phyloP scores from a whole-genome alignment of 2,329 filamentous ascomycete genomes.

The Macrophomina tecta region DNA sequence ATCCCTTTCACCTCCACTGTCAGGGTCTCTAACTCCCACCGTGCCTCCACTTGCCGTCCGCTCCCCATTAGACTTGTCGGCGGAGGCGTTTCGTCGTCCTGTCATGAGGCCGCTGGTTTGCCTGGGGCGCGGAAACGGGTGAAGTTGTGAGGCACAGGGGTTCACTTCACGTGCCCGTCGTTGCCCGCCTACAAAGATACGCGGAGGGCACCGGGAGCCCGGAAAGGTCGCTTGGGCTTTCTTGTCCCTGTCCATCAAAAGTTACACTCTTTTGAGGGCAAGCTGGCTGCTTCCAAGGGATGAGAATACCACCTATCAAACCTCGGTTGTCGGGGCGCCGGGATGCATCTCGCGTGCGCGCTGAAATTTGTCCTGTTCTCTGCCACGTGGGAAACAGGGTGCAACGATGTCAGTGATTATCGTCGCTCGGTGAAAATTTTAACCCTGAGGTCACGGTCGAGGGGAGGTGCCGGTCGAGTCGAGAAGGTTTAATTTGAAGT shows the following conservation, averaged over 20 bases:
- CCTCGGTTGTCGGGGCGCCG: not conserved
- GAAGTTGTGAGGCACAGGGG: not conserved
- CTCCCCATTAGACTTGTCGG: not conserved
- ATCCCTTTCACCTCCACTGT: slow-evolving; percentile 12
- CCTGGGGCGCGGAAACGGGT: not conserved
- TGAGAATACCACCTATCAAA: not conserved
- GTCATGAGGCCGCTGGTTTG: not conserved
- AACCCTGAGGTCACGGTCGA: not conserved
- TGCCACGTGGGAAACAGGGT: slow-evolving; percentile 19
- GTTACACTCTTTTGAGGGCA: not conserved
- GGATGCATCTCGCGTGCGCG: slow-evolving; percentile 8
- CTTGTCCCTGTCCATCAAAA: not conserved
- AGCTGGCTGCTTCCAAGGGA: not conserved
- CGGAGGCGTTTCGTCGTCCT: not conserved
- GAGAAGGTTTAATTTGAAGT: slow-evolving; percentile 17
- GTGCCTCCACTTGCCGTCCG: not conserved
- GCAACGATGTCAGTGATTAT: not conserved
- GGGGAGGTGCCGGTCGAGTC: slow-evolving; percentile 5
- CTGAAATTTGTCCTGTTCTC: not conserved
- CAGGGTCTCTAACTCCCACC: too few relatives aligned
- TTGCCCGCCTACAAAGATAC: not conserved
- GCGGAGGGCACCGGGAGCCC: not conserved
- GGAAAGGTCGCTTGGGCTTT: slow-evolving; percentile 18
- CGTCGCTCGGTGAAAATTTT: not conserved
- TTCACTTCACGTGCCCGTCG: not conserved